These are phyloP conservation scores for Chlorella sp. DNA, from an alignment of 139 green algal genomes.

Conservation along the genomic window DNA sequence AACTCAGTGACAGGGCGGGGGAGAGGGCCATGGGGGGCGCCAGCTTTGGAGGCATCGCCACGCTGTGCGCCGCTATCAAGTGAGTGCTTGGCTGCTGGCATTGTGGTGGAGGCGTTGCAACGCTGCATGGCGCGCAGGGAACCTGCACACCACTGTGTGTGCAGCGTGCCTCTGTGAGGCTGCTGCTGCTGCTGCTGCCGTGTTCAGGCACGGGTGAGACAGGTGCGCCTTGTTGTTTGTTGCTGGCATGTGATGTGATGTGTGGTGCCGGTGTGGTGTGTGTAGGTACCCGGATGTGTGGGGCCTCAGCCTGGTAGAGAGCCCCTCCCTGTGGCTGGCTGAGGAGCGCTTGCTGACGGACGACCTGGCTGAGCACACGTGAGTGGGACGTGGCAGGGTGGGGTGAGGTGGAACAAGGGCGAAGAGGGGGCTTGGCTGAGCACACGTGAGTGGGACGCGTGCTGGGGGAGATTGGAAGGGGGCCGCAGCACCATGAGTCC, in stretches of 20 bases:
- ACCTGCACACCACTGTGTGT: neutral
- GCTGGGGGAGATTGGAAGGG: too few species aligned
- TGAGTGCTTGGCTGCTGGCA: neutral
- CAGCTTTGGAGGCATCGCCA: conserved; percentile 47
- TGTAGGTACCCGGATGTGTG: neutral
- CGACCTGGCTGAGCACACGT: neutral
- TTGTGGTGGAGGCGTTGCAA: neutral
- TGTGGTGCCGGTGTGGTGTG: neutral
- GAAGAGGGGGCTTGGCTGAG: neutral
- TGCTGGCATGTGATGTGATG: too few species aligned
- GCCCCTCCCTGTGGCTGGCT: neutral
- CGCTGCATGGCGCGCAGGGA: neutral
- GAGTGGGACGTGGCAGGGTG: too few species aligned
- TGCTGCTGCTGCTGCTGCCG: neutral
- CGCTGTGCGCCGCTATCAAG: conserved; percentile 22
- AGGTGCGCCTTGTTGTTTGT: too few species aligned
- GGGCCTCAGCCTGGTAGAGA: neutral
- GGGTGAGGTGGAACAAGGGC: neutral
- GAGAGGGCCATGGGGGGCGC: conserved; percentile 32
- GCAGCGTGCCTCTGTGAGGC: too few species aligned
- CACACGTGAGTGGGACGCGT: neutral
- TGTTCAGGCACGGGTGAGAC: neutral
- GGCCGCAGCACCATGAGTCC: too few species aligned
- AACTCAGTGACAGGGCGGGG: too few species aligned
- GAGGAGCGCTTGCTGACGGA: neutral